These are phyloP conservation scores for Pseudopyrenochaeta lycopersici DNA, from an alignment of 2,329 filamentous ascomycete genomes.

Conservation along the genomic window DNA sequence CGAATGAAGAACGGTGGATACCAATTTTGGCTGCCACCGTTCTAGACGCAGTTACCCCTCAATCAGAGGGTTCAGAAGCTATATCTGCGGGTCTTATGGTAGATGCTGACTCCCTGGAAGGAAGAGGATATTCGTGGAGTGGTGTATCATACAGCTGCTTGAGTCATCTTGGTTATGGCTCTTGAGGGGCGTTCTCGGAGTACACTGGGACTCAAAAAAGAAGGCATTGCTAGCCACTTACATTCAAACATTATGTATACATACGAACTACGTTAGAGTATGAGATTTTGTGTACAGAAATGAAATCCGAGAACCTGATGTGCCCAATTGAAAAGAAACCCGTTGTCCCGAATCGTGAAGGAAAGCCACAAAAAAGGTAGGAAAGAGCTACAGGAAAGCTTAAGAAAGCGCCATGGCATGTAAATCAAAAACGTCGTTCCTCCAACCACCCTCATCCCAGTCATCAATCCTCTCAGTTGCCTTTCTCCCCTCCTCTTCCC, in stretches of 20 bases:
- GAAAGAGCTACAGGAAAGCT: neutral
- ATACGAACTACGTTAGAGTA: constrained; percentile 6
- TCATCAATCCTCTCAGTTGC: constrained; percentile 80
- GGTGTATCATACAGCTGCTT: constrained; percentile 7
- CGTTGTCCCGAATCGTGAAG: neutral
- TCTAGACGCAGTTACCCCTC: constrained; percentile 57
- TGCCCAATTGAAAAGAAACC: neutral
- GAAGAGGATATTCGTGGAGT: neutral
- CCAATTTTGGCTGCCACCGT: constrained; percentile 92
- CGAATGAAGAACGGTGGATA: constrained; percentile 94
- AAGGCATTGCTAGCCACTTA: neutral
- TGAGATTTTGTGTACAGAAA: neutral
- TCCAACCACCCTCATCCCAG: constrained; percentile 76
- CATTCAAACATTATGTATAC: constrained; percentile 9
- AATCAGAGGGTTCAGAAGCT: neutral
- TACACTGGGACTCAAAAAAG: neutral
- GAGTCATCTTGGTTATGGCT: neutral
- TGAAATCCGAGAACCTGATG: neutral
- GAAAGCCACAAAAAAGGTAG: neutral
- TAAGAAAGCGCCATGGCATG: constrained; percentile 46
- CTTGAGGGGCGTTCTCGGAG: constrained; percentile 1
- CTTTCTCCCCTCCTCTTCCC: constrained; percentile 78
- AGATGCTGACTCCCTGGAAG: neutral
- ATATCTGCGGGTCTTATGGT: too few species aligned
- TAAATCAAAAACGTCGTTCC: constrained; percentile 81